phyloP scores from a whole-genome alignment of 768 basidiomycete genomes.

The Hericium erinaceus region DNA sequence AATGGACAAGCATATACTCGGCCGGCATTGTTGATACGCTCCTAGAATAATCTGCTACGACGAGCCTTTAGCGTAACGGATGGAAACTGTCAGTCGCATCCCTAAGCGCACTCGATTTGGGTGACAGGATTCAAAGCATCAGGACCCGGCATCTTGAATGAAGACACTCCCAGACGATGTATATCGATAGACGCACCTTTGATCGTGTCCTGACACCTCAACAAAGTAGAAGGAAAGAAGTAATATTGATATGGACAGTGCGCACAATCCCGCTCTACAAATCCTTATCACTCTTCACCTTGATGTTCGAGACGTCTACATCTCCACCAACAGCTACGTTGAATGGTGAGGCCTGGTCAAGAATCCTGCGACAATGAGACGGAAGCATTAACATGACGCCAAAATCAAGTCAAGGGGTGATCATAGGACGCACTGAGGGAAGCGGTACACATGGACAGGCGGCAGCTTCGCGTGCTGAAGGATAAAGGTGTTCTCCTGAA shows the following conservation, averaged over 20 bases:
- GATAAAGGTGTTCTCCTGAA: constrained; percentile 33
- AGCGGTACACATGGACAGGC: constrained; percentile 51
- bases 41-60: no score
- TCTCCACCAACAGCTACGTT: constrained; percentile 12
- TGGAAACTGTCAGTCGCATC: no score
- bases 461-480: constrained; percentile 35
- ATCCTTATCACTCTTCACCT: constrained; percentile 9
- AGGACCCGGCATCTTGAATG: no score
- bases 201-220: background rate
- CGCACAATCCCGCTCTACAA: background rate
- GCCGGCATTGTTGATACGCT: no score
- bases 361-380: background rate
- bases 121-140: no score
- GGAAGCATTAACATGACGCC: no score
- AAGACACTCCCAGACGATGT: no score
- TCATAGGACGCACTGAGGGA: constrained; percentile 48
- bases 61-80: no score
- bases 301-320: constrained; percentile 9
- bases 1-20: no score
- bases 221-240: background rate
- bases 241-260: background rate
- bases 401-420: no score
- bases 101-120: no score
- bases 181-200: background rate
- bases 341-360: constrained; percentile 9